Percentiles rank a stretch among this genome's conserved stretches.
Evolutionary conservation across 257 asterid genomes (phyloP).

Genomic region (Solanum clarkiae): DNA sequence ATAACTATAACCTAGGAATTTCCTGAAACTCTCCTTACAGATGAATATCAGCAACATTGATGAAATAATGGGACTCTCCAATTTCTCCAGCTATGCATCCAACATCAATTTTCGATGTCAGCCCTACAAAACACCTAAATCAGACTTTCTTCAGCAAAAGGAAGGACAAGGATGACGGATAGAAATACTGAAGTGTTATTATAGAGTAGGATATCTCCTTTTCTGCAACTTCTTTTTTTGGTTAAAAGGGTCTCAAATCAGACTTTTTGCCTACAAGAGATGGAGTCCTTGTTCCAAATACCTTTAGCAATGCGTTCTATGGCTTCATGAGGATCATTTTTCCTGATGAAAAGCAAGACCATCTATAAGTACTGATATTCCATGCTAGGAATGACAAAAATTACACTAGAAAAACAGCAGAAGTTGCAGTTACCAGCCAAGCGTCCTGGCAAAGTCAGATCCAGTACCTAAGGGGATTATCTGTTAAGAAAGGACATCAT

Average conservation of each 20-base stretch:
- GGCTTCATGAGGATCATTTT: constrained; percentile 73
- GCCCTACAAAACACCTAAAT: constrained; percentile 37
- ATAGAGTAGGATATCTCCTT: not conserved
- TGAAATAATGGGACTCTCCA: constrained; percentile 59
- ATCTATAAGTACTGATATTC: not conserved
- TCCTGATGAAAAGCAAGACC: constrained; percentile 36
- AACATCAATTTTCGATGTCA: constrained; percentile 52
- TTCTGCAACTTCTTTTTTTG: not conserved
- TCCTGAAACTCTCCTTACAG: constrained; percentile 38
- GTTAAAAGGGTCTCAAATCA: not conserved
- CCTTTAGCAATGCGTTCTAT: constrained; percentile 75
- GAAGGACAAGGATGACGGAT: not conserved
- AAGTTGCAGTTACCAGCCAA: constrained; percentile 61
- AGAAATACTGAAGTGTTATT: not conserved
- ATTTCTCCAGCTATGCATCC: constrained; percentile 59
- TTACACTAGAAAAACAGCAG: constrained; percentile 4
- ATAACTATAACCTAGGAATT: not conserved
- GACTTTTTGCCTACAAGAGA: not conserved
- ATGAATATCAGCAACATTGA: constrained; percentile 86
- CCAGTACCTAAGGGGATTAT: constrained; percentile 92
- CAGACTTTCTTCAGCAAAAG: not conserved
- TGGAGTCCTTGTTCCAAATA: constrained; percentile 3
- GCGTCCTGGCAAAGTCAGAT: constrained; percentile 86
- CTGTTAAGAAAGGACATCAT: constrained; percentile 35
- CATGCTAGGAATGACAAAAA: constrained; percentile 2